A percentile compares a stretch with the other conserved stretches of the same genome.
These are phyloP conservation scores for Cadophora sp. DNA, from an alignment of 2,329 filamentous ascomycete genomes.

Conservation along the genomic window DNA sequence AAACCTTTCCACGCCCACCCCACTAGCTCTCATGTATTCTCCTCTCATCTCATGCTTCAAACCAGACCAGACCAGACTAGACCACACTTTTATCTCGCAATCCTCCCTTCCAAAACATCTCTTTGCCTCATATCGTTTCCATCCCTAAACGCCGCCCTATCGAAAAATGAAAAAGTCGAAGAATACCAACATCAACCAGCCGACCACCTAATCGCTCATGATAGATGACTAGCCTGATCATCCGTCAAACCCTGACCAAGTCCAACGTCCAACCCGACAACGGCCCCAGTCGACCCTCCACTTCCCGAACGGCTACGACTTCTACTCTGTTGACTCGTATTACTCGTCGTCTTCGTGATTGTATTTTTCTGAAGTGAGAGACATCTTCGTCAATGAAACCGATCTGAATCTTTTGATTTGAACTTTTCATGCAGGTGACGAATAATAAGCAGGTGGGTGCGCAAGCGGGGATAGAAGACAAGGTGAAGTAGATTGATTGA, in stretches of 20 bases:
- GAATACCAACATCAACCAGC: not conserved
- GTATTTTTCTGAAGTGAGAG: constrained; percentile 30
- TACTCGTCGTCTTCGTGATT: constrained; percentile 25
- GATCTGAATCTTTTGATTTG: too few species aligned
- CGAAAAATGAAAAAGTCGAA: constrained; percentile 7
- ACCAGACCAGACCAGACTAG: not conserved
- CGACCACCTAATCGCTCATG: not conserved
- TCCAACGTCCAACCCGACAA: constrained; percentile 30
- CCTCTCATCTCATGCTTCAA: constrained; percentile 4
- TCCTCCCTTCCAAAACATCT: not conserved
- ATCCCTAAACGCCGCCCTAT: constrained; percentile 2
- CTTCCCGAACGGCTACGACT: constrained; percentile 28
- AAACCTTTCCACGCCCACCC: not conserved
- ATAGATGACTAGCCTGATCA: constrained; percentile 41
- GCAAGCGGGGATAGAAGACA: constrained; percentile 11
- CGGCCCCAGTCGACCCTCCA: constrained; percentile 28
- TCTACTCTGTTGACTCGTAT: constrained; percentile 22
- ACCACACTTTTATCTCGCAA: constrained; percentile 5
- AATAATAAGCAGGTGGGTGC: constrained; percentile 12
- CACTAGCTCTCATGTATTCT: not conserved
- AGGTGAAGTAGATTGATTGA: constrained; percentile 4
- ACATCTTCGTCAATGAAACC: constrained; percentile 32
- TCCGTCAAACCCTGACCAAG: constrained; percentile 34
- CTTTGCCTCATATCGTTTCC: too few species aligned
- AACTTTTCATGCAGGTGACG: too few species aligned